These are phyloP conservation scores for Peziza echinospora DNA, from an alignment of 495 filamentous ascomycete species.

Conservation along the genomic window DNA sequence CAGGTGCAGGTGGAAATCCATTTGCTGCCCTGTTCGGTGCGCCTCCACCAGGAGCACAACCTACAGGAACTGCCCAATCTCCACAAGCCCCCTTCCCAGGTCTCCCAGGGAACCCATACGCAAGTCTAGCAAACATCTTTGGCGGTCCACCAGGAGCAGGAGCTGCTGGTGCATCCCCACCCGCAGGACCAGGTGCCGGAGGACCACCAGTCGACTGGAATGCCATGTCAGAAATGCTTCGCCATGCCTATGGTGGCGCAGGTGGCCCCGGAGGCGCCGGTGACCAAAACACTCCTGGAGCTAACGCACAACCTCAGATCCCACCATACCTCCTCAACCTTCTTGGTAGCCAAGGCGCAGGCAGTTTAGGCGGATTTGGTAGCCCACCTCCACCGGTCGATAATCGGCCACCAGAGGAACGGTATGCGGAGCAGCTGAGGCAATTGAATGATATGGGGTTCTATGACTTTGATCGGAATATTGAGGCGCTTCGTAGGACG, in stretches of 20 bases:
- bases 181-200: background rate
- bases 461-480: constrained; percentile 84
- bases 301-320: constrained; percentile 1
- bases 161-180: background rate
- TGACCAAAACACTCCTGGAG: background rate
- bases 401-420: constrained; percentile 76
- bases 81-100: constrained; percentile 8
- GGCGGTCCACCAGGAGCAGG: constrained; percentile 2
- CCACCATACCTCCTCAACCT: constrained; percentile 3
- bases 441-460: constrained; percentile 99
- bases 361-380: constrained; percentile 23
- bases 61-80: constrained; percentile 11
- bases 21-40: constrained; percentile 46
- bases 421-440: constrained; percentile 71
- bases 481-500: constrained; percentile 65
- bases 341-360: constrained; percentile 7
- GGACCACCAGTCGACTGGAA: background rate
- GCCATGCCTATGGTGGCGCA: constrained; percentile 1
- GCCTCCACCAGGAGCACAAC: constrained; percentile 13
- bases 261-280: constrained; percentile 6
- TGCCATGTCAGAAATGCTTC: background rate
- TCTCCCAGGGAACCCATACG: constrained; percentile 7
- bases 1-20: constrained; percentile 38
- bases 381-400: constrained; percentile 35
- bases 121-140: background rate